Evolutionary conservation across 768 basidiomycete genomes (phyloP), one percentile per base, ranked within the genome.

Genomic region (Royoungia palumana): DNA sequence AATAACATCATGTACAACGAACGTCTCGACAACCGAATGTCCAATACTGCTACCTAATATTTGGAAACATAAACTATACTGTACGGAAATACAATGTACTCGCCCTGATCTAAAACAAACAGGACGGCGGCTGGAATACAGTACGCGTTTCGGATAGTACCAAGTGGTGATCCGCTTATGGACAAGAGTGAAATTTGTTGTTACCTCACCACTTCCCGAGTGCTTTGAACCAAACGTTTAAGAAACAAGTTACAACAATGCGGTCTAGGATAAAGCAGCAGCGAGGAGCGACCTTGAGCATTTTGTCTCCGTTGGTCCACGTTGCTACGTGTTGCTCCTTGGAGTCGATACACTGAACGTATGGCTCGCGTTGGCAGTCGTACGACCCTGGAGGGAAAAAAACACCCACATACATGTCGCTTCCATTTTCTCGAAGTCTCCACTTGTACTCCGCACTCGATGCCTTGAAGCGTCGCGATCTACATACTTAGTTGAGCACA

Each of bases 401-500:
- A 30, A 28, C 20, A 61, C 79, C 54, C 57, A 81, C 80, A 46
- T 72, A 65, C 43, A 82, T 67, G 58, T 78, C 73, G 30, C 39
- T 50, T 41, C 69, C 70, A 43, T 75, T 72, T 36, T 74, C 72
- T 41, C 62, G 60, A 32, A 74, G 61, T 62, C 78, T 82, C 80
- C 80, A 82, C 54, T 81, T 82, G 68, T 81, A 82, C 55, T 77
- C 75, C 24, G 67, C 58, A 32, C 73, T 72, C 6, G 61, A 64
- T 37, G 64, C 76, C 55, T 75, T 80, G 68, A 81, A 82, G 22
- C 80, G 66, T 49, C 80, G 75, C 11, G 80, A 81, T 48, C 80
- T 79, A 27, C 8, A 10, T 41, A 40, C 25, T 27, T 25, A 25
- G 35, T 24, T 60, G 24, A 58, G 50, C n/a, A 35, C 19, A 19